phyloP scores from a whole-genome alignment of 495 filamentous ascomycete species.

The Rhypophila decipiens region DNA sequence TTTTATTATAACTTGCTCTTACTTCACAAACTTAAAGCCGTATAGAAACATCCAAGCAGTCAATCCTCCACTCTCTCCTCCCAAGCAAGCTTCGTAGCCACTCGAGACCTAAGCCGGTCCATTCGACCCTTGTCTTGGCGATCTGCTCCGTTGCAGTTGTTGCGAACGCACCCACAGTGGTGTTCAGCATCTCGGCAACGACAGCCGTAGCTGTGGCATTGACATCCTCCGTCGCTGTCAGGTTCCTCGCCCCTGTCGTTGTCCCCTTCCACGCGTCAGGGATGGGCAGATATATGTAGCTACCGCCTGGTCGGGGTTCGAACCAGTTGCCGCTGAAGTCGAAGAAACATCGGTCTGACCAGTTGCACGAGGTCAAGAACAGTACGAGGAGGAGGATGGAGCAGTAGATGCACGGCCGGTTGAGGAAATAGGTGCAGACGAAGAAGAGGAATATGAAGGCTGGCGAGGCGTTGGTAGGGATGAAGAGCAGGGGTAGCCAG shows the following conservation, averaged over 20 bases:
- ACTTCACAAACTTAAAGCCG: slow-evolving; percentile 41
- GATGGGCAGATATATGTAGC: slow-evolving; percentile 16
- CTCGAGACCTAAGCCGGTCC: slow-evolving; percentile 75
- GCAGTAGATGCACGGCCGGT: slow-evolving; percentile 87
- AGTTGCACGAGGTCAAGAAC: slow-evolving; percentile 84
- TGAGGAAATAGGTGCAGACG: slow-evolving; percentile 81
- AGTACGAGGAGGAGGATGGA: slow-evolving; percentile 82
- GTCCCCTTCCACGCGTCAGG: slow-evolving; percentile 9
- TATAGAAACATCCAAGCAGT: slow-evolving; percentile 77
- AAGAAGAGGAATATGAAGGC: slow-evolving; percentile 89
- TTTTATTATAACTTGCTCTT: not conserved
- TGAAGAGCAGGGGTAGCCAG: slow-evolving; percentile 69
- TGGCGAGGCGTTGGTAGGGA: slow-evolving; percentile 71
- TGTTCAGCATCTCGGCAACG: slow-evolving; percentile 58
- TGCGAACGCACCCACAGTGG: slow-evolving; percentile 59
- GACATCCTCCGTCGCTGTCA: slow-evolving; percentile 24
- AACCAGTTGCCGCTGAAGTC: slow-evolving; percentile 82
- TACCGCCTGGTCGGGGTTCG: slow-evolving; percentile 46
- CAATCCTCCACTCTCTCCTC: slow-evolving; percentile 71
- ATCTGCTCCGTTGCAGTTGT: slow-evolving; percentile 60
- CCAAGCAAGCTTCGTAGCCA: slow-evolving; percentile 75
- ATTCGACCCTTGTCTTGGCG: slow-evolving; percentile 52
- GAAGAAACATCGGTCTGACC: slow-evolving; percentile 85
- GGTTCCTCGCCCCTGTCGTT: slow-evolving; percentile 14
- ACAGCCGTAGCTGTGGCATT: slow-evolving; percentile 31